Evolutionary conservation across 805 yeast genomes (phyloP).

Genomic region (Candida awuae): DNA sequence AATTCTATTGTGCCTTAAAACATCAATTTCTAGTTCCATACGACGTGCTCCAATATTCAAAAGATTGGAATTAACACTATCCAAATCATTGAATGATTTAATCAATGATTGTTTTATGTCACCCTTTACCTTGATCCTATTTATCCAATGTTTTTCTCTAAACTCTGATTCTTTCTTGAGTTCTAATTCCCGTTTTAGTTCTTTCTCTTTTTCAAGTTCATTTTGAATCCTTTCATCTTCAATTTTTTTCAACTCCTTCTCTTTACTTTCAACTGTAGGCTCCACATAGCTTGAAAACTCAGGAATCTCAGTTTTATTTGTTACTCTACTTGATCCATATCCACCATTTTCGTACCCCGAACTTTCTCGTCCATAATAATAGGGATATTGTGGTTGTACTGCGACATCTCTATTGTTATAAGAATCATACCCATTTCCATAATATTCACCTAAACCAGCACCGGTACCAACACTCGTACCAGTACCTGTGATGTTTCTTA

Average conservation of each 20-base stretch:
- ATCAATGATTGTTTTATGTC: slow-evolving; percentile 13
- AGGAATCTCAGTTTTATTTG: not conserved
- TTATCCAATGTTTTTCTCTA: slow-evolving; percentile 25
- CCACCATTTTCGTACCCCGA: not conserved
- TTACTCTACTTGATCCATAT: not conserved
- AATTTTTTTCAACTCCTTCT: not conserved
- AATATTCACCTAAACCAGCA: not conserved
- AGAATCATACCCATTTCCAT: not conserved
- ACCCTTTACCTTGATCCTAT: slow-evolving; percentile 20
- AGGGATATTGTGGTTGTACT: no score
- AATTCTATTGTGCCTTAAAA: slow-evolving; percentile 20
- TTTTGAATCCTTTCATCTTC: not conserved
- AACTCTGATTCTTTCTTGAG: slow-evolving; percentile 7
- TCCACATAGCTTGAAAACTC: no score
- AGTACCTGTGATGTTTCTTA: not conserved
- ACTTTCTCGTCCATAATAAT: slow-evolving; percentile 1
- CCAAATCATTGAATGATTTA: slow-evolving; percentile 20
- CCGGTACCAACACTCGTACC: slow-evolving; percentile 1
- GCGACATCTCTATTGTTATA: not conserved
- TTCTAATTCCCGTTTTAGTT: slow-evolving; percentile 5
- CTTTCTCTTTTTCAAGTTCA: not conserved
- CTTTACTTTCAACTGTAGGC: no score
- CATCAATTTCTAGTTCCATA: slow-evolving; percentile 24
- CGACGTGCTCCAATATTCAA: slow-evolving; percentile 13
- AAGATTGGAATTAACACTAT: slow-evolving; percentile 17